These are phyloP conservation scores for Arthrobotrys conoides DNA, from an alignment of 2,329 filamentous ascomycete genomes.

Conservation along the genomic window DNA sequence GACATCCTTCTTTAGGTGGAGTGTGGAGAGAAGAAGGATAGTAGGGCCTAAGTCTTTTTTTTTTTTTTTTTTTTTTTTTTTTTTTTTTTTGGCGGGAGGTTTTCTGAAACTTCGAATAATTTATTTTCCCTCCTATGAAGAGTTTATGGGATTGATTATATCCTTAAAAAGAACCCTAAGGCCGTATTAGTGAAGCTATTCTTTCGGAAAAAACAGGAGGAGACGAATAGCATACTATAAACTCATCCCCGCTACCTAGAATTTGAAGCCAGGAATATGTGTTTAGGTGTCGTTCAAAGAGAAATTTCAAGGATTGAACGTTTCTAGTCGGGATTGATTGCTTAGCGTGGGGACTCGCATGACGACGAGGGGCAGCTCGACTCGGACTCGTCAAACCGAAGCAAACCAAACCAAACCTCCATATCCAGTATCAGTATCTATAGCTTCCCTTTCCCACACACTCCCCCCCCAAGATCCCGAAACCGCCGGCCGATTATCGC, in stretches of 20 bases:
- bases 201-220: neutral
- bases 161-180: neutral
- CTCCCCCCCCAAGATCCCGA: slow-evolving; percentile 15
- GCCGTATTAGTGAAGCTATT: neutral
- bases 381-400: neutral
- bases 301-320: slow-evolving; percentile 7
- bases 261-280: neutral
- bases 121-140: too few species aligned
- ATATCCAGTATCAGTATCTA: too few species aligned
- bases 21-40: neutral
- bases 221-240: slow-evolving; percentile 16
- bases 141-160: too few species aligned
- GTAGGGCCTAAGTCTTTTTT: too few species aligned
- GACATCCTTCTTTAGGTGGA: slow-evolving; percentile 76
- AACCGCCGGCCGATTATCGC: slow-evolving; percentile 39
- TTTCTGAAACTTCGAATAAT: too few species aligned
- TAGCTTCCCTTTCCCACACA: neutral
- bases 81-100: too few species aligned
- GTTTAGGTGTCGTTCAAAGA: neutral
- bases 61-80: too few species aligned
- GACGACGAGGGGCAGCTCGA: slow-evolving; percentile 52
- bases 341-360: slow-evolving; percentile 44
- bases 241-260: slow-evolving; percentile 9
- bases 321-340: slow-evolving; percentile 17
- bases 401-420: slow-evolving; percentile 3